Evolutionary conservation across 441 rosid genomes (phyloP), one percentile per base, ranked within the genome.

Genomic region (Populus hybrid): DNA sequence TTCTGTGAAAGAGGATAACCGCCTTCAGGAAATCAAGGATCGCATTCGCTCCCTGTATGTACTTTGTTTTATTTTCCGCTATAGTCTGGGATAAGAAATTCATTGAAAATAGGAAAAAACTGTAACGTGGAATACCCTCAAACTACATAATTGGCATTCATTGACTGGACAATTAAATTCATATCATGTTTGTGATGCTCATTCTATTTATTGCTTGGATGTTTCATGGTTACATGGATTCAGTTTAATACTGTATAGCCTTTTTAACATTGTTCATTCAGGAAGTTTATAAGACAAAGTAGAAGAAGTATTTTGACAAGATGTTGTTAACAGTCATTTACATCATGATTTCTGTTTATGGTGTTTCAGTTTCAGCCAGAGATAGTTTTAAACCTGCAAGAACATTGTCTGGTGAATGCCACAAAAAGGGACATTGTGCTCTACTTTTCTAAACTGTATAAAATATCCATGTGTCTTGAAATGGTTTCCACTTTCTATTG

Each of bases 21-120:
- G 87, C 75, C 94, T 93, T 83, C 90, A 87, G 85, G 88, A 87
- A 82, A 88, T 93, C 85, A 91, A 91, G 87, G 87, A 88, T 83
- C 83, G 76, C 73, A 87, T 93, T 78, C 81, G 23, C 74, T 85
- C 92, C 64, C 75, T 91, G 98, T 93, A 90, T 69, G 92, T 87
- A 18, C 68, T 59, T 19, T 71, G 19, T 70, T 53, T 53, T 46
- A 72, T 69, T 75, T 76, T 21, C 59, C 53, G 75, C 70, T 76
- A 14, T 78, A 36, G 61, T 67, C 72, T 73, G 30, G 26, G 34
- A 21, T 11, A 69, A 72, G 12, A 32, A 63, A 70, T 38, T 73
- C 34, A 5, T 70, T 30, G 53, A 71, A 18, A 53, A 24, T 2
- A 18, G 12, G 11, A 21, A 32, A 26, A 35, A 73, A 18, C 38